Conservation (phyloP, 2,329 filamentous ascomycete genomes). For the Diaporthe citrichinensis region DNA sequence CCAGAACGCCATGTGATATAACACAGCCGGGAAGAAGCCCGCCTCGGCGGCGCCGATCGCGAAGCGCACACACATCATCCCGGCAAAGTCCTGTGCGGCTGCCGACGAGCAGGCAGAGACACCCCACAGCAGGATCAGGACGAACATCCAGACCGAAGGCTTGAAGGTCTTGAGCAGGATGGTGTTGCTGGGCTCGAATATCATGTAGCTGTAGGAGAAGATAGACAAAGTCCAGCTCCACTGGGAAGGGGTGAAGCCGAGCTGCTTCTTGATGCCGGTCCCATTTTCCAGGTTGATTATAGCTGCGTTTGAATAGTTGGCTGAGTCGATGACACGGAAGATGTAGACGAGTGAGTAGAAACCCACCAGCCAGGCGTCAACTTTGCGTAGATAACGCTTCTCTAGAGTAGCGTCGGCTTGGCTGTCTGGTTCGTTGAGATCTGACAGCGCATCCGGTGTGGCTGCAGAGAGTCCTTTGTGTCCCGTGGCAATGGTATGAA, state of each 20-base stretch:
- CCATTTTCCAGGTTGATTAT: conserved; percentile 18
- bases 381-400: conserved; percentile 3
- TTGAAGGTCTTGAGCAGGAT: conserved; percentile 12
- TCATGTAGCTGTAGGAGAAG: conserved; percentile 18
- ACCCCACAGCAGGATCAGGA: conserved; percentile 19
- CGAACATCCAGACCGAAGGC: conserved; percentile 23
- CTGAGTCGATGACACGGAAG: conserved; percentile 17
- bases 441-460: background rate
- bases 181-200: conserved; percentile 12
- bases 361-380: conserved; percentile 15
- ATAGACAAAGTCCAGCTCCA: conserved; percentile 19
- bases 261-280: conserved; percentile 20
- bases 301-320: conserved; percentile 16
- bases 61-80: conserved; percentile 24
- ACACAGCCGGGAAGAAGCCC: conserved; percentile 14
- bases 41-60: conserved; percentile 4
- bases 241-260: conserved; percentile 11
- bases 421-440: background rate
- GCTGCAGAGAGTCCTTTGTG: background rate
- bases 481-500: background rate
- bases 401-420: background rate
- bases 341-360: conserved; percentile 23
- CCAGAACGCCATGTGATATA: conserved; percentile 17
- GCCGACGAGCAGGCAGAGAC: conserved; percentile 2
- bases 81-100: conserved; percentile 16